phyloP scores from a whole-genome alignment of 371 early-diverging fungal genomes.

The Mucor saturninus region DNA sequence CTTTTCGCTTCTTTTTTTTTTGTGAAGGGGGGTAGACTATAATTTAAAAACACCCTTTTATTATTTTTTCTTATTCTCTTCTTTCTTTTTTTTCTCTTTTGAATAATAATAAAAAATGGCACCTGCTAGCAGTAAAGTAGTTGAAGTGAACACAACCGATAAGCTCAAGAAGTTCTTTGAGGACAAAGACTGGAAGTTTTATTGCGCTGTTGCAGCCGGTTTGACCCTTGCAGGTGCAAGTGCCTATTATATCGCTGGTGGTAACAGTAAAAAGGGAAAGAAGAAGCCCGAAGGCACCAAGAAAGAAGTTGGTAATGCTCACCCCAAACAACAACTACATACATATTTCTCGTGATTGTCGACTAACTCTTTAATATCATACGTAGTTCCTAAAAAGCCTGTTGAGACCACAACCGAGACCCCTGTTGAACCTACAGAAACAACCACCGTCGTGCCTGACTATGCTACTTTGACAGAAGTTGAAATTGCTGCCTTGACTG shows the following conservation, averaged over 20 bases:
- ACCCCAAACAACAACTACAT: no score
- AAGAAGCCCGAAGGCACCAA: slow-evolving; percentile 31
- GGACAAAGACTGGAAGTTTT: slow-evolving; percentile 83
- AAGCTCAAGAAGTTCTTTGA: slow-evolving; percentile 66
- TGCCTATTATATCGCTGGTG: slow-evolving; percentile 63
- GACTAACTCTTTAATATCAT: not conserved
- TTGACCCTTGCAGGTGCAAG: slow-evolving; percentile 68
- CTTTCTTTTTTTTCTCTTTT: not conserved
- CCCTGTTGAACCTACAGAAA: slow-evolving; percentile 18
- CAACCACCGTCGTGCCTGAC: slow-evolving; percentile 37
- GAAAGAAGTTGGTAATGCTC: slow-evolving; percentile 21
- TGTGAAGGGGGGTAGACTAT: not conserved
- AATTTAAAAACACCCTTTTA: not conserved
- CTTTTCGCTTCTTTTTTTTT: not conserved
- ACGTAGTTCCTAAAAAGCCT: not conserved
- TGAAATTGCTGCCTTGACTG: slow-evolving; percentile 61
- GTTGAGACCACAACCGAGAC: slow-evolving; percentile 13
- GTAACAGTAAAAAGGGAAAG: slow-evolving; percentile 29
- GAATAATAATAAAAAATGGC: slow-evolving; percentile 12
- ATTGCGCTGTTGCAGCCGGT: slow-evolving; percentile 72
- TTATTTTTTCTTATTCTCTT: not conserved
- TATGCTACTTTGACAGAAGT: slow-evolving; percentile 61
- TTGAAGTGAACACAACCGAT: slow-evolving; percentile 20
- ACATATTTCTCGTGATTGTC: not conserved
- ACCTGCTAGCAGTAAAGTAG: slow-evolving; percentile 18